Percentiles rank a stretch among this genome's conserved stretches.
Evolutionary conservation across 306 rosid species (phyloP).

Genomic region (Pachyrhizus erosus): DNA sequence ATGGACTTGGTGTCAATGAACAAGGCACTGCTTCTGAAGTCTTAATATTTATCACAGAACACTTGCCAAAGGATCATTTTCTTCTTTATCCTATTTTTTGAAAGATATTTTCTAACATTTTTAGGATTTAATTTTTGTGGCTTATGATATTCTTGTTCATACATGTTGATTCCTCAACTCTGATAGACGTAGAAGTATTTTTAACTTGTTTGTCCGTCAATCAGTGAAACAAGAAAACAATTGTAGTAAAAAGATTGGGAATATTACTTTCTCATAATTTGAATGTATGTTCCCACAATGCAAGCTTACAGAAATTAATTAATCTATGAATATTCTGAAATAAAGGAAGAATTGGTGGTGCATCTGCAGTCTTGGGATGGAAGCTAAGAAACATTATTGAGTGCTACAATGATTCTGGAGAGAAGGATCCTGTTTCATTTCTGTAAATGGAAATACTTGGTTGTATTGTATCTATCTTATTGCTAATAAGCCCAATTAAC

Average conservation of each 20-base stretch:
- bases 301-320: not conserved
- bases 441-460: slow-evolving; percentile 6
- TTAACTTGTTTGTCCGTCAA: not conserved
- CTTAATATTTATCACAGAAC: not conserved
- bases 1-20: not conserved
- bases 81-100: not conserved
- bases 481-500: not conserved
- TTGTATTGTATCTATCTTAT: slow-evolving; percentile 11
- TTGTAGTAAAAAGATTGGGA: not conserved
- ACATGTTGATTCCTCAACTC: not conserved
- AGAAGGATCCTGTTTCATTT: not conserved
- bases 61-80: not conserved
- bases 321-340: not conserved
- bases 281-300: not conserved
- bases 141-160: not conserved
- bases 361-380: not conserved
- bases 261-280: slow-evolving; percentile 2
- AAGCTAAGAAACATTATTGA: not conserved
- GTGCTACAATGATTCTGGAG: slow-evolving; percentile 24
- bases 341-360: not conserved
- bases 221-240: not conserved
- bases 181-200: not conserved
- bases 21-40: not conserved
- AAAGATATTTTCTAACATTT: not conserved
- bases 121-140: slow-evolving; percentile 2